Base-by-base conservation (phyloP, 495 filamentous ascomycete species). In the Platismatia glauca region DNA sequence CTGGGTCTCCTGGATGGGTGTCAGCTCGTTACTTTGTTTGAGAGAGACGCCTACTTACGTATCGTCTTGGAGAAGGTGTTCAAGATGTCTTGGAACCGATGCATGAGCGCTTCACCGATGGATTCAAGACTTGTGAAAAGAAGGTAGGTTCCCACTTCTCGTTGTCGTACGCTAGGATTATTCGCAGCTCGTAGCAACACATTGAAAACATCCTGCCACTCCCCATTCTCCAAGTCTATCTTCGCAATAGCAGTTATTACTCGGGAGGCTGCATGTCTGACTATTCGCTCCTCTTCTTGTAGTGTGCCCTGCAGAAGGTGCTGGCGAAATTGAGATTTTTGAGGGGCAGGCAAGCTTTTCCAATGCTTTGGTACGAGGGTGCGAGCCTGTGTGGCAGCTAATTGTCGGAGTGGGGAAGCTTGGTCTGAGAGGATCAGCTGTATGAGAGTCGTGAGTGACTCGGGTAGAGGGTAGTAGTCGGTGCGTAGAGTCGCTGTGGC, bases 71-170 rank as follows among this genome's bases (percentile, higher is more conserved):
- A 77, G 78, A 97, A 97, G 13, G 97, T 82, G 62, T 80, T 79
- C 69, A 97, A 89, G 38, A 97, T 82, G 65, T 89, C 85, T 52
- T 77, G 71, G 67, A 90, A 82, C 70, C 90, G 85, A 66, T 90
- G 89, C 68, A 82, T 81, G 67, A 95, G 90, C 46, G 81, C 78
- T 67, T 91, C 85, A 18, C 89, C 89, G 43, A 95, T 82, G 52
- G 86, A 84, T 73, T 98, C 94, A 7, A 98, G 79, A 24, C 95
- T 82, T 57, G 91, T 94, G 77, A 84, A 96, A 57, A 97, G 85
- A 65, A 98, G 90, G 75, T 94, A 98, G 63, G 91, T 84, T 50
- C 86, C 90, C 41, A 97, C 89, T 68, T 95, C 91, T 57, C 95
- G 86, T 75, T 96, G 89, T 35, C 81, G 80, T 55, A 89, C 83